Evolutionary conservation across 2,329 filamentous ascomycete species (phyloP), one percentile per base, ranked within the genome.

Genomic region (Cryphonectria nitschkei): DNA sequence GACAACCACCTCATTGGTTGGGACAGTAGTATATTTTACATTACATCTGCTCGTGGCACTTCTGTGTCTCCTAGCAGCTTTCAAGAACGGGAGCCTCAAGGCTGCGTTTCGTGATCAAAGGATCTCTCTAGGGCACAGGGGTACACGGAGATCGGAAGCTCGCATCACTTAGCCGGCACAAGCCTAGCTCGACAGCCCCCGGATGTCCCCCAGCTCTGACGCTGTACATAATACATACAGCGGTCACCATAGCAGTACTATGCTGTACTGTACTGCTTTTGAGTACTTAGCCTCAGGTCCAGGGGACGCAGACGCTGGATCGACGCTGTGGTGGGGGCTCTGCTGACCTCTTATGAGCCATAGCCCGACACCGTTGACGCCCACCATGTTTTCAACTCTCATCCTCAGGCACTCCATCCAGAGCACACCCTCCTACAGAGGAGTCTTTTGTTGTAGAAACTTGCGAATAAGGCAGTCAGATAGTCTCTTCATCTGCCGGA

Each of bases 111-210:
- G 3, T 9, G 29, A 50, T 50, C 22, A 22, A 22, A 32, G 54
- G 54, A 34, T 34, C 32, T 58, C 54, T 58, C 32, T 29, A 14
- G 54, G 46, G 22, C 22, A 19, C 46, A 50, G 46, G 54, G 26
- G 54, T 58, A 8, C 26, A 58, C 26, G 54, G 32, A 61, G 58
- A 22, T 39, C 58, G 58, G 58, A 39, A 61, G 34, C 32, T 8
- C 34, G 19, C 58, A 39, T 61, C 34, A 39, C 22, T 22, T 39
- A 61, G 58, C 58, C 58, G 58, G 58, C 58, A 61, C 32, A 39
- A 61, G 58, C 58, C 58, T 61, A 61, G 58, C 58, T 32, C 58
- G 58, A 32, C 32, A 11, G 34, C 58, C 19, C 29, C 58, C 58
- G 58, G 32, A n/a, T 22, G 32, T 61, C 34, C 34, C 58, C 29